Base-by-base conservation (phyloP, 768 basidiomycete genomes). In the Boletus rubropictus region DNA sequence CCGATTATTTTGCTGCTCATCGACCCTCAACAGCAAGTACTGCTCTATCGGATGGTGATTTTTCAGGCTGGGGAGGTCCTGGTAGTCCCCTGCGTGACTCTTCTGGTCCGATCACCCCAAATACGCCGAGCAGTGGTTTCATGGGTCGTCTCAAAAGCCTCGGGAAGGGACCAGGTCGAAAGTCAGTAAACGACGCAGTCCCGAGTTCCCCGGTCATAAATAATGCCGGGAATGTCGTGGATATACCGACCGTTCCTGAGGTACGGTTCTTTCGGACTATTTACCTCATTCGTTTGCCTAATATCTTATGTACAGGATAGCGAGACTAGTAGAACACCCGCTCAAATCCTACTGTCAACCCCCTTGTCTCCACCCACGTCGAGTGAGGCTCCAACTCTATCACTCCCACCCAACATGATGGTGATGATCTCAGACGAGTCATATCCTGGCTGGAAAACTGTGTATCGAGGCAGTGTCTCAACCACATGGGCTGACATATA, bases 371-470 rank as follows among this genome's bases (percentile, higher is more conserved):
- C 91, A 4, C 89, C 94, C 1, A 56, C 80, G 0, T 77, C 81
- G 3, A 65, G 65, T 35, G 95, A 98, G 37, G 83, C 80, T 0
- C 95, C 95, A 0, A 72, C 74, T 0, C 65, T 89, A 21, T 50
- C 67, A 9, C 73, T 87, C 31, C 80, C 84, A 1, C 63, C 75
- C 1, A 70, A 78, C 44, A 82, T 85, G 35, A 72, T 77, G 0
- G 62, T 98, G 25, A 69, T 87, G 50, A 85, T 99, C 37, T 82
- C 87, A 2, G 91, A 95, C 60, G 93, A 95, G 62, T 78, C 74
- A 5, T 70, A 77, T 20, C 80, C 80, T 3, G 84, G 84, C 22
- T 94, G 86, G 80, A 77, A 74, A 3, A 82, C 79, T 3, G 68
- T 90, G 1, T 97, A 94, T 59, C 75, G 89, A 28, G 83, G 89